These are phyloP conservation scores for Eucalyptus erythrocorys DNA, from an alignment of 345 rosid species.

Conservation along the genomic window DNA sequence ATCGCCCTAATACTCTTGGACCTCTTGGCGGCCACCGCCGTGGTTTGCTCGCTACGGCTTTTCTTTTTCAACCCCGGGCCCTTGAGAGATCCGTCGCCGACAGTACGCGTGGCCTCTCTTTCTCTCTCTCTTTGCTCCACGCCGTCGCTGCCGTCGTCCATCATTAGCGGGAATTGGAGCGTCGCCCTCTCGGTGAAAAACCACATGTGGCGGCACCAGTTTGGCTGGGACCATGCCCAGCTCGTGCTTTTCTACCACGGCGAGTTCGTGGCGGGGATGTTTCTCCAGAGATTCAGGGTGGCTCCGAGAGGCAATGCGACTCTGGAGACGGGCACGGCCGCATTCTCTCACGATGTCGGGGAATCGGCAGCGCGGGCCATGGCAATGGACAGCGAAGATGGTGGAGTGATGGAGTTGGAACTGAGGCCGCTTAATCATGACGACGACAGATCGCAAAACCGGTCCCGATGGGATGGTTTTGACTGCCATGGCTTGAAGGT, in stretches of 20 bases:
- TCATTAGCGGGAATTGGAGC: background rate
- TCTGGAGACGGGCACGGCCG: background rate
- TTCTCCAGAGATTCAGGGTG: background rate
- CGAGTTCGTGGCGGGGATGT: background rate
- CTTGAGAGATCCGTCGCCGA: background rate
- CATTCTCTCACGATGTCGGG: background rate
- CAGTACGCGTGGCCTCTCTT: background rate
- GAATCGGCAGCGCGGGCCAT: background rate
- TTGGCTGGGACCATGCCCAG: background rate
- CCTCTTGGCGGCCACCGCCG: accelerated
- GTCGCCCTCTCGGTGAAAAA: background rate
- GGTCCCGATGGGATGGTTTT: background rate
- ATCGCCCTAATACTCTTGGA: accelerated
- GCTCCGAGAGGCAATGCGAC: background rate
- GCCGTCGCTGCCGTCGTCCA: background rate
- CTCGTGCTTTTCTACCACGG: background rate
- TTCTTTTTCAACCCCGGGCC: background rate
- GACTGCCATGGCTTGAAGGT: background rate
- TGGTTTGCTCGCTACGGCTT: background rate
- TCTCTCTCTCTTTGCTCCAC: background rate
- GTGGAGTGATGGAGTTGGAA: background rate
- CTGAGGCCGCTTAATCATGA: background rate
- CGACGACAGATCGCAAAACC: background rate
- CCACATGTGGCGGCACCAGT: background rate
- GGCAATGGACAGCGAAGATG: background rate